phyloP scores from a whole-genome alignment of 257 asterid genomes.

The Solanum sparsipilum region DNA sequence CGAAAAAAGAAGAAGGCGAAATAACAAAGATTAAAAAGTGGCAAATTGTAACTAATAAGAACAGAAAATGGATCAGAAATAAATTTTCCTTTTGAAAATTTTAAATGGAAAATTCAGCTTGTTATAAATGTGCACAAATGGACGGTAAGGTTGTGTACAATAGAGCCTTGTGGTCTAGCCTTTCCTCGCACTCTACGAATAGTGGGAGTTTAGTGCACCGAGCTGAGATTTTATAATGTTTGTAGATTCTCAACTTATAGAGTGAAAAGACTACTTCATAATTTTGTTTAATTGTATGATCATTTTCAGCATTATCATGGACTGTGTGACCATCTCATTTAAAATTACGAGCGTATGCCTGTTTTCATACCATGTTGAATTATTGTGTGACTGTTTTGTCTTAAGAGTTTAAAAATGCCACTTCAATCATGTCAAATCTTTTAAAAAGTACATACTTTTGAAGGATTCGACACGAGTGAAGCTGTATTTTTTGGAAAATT shows the following conservation, averaged over 20 bases:
- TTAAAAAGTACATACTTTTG: neutral
- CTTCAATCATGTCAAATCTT: neutral
- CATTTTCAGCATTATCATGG: neutral
- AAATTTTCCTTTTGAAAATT: neutral
- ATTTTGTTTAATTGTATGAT: neutral
- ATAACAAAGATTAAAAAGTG: neutral
- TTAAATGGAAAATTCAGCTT: neutral
- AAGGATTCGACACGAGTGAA: neutral
- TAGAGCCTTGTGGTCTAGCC: neutral
- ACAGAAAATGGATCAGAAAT: neutral
- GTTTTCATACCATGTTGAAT: neutral
- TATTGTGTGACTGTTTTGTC: neutral
- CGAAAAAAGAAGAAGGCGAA: neutral
- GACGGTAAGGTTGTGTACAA: neutral
- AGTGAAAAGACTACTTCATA: neutral
- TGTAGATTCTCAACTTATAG: neutral
- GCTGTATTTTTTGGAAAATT: neutral
- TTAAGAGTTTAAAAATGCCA: neutral
- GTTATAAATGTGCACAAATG: neutral
- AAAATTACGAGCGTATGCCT: neutral
- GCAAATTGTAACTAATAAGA: neutral
- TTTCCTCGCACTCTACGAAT: neutral
- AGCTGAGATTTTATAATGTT: neutral
- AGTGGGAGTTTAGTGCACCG: neutral
- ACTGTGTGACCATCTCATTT: neutral